Conservation (phyloP, 129 eudicot genomes). For the Pseudognaphalium luteoalbum region DNA sequence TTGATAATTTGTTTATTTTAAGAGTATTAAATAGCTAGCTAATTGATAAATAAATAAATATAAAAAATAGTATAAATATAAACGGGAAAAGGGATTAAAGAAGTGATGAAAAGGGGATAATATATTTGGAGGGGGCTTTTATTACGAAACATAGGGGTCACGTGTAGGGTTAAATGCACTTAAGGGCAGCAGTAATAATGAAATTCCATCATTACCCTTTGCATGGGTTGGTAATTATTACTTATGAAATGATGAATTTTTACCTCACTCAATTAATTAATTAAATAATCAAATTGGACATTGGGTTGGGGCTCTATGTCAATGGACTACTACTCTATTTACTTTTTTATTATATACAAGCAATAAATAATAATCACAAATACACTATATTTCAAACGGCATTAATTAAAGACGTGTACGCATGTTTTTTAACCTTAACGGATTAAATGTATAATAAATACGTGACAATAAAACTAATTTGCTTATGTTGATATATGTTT, state of each 20-base stretch:
- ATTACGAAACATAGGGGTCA: constrained; percentile 50
- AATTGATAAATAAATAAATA: neutral
- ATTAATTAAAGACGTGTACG: constrained; percentile 2
- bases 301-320: constrained; percentile 46
- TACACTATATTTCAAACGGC: neutral
- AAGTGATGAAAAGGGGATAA: constrained; percentile 28
- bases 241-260: constrained; percentile 38
- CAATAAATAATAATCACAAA: constrained; percentile 13
- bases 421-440: neutral
- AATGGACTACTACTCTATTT: constrained; percentile 26
- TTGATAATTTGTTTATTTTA: too few species aligned
- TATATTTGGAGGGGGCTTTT: constrained; percentile 33
- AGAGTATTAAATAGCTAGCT: too few species aligned
- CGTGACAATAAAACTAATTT: neutral
- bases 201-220: constrained; percentile 47
- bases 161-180: constrained; percentile 53
- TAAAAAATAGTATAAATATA: neutral
- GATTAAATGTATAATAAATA: neutral
- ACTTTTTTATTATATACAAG: too few species aligned
- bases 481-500: too few species aligned
- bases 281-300: constrained; percentile 29
- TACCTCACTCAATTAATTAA: constrained; percentile 35
- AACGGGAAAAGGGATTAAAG: constrained; percentile 26
- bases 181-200: constrained; percentile 43
- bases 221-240: constrained; percentile 48